Conservation (phyloP, 164 flowering plant species). For the Santalum album region DNA sequence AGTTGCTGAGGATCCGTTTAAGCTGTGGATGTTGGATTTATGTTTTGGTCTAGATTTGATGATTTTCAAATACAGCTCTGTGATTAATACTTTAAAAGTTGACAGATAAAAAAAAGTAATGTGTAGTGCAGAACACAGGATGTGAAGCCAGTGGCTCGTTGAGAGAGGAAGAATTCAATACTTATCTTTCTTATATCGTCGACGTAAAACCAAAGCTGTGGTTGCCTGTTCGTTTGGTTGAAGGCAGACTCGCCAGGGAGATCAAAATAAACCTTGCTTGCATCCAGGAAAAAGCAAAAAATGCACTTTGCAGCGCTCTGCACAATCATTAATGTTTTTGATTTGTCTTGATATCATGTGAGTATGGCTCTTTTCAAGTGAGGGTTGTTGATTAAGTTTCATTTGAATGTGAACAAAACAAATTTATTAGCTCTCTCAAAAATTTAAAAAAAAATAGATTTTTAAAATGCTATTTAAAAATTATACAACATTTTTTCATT, state of each 20-base stretch:
- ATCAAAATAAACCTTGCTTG: slow-evolving; percentile 47
- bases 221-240: slow-evolving; percentile 73
- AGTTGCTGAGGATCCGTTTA: too few species aligned
- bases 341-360: too few species aligned
- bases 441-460: too few species aligned
- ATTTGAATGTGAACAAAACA: too few species aligned
- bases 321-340: too few species aligned
- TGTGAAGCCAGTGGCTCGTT: slow-evolving; percentile 12
- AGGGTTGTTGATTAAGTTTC: too few species aligned
- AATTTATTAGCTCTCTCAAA: too few species aligned
- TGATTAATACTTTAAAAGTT: neutral
- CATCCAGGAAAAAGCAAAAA: slow-evolving; percentile 39
- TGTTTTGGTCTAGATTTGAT: neutral
- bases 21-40: too few species aligned
- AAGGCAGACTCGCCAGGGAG: slow-evolving; percentile 69
- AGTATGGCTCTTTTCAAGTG: too few species aligned
- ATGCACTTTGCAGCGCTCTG: slow-evolving; percentile 7
- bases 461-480: too few species aligned
- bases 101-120: neutral
- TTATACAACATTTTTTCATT: too few species aligned
- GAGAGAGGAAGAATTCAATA: slow-evolving; percentile 19
- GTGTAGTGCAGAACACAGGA: slow-evolving; percentile 20
- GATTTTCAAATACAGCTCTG: neutral
- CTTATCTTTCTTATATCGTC: slow-evolving; percentile 53
- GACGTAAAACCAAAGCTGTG: slow-evolving; percentile 68